phyloP scores from a whole-genome alignment of 2,329 filamentous ascomycete genomes.

The Tolypocladium sp. region DNA sequence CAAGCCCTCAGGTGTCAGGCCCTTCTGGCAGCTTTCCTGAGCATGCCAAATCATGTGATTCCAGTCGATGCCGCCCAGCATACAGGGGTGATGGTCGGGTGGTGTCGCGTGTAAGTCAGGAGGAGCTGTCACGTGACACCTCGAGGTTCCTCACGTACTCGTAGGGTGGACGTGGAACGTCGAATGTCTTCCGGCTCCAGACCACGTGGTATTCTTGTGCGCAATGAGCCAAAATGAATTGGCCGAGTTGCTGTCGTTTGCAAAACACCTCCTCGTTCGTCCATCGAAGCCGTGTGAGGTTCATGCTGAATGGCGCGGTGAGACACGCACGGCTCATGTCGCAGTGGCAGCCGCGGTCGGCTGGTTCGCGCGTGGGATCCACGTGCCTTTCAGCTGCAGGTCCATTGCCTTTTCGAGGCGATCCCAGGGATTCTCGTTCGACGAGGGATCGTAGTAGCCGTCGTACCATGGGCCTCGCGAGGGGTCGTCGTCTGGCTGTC shows the following conservation, averaged over 20 bases:
- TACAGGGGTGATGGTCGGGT: background rate
- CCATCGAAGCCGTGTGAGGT: background rate
- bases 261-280: background rate
- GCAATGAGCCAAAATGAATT: background rate
- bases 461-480: conserved; percentile 43
- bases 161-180: background rate
- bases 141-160: too few relatives aligned
- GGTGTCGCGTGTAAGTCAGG: background rate
- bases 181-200: background rate
- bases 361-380: conserved; percentile 22
- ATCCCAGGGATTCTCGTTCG: conserved; percentile 67
- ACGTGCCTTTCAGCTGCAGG: conserved; percentile 33
- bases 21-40: background rate
- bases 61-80: background rate
- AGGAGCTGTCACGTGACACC: background rate
- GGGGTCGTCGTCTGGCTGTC: background rate
- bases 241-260: background rate
- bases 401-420: conserved; percentile 38
- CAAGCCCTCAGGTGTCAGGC: background rate
- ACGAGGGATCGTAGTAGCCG: conserved; percentile 60
- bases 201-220: background rate
- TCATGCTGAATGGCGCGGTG: background rate
- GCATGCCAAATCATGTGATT: conserved; percentile 8
- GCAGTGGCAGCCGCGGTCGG: background rate
- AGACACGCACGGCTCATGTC: background rate